These are phyloP conservation scores for Xylaria venustula DNA, from an alignment of 495 filamentous ascomycete genomes.

Conservation along the genomic window DNA sequence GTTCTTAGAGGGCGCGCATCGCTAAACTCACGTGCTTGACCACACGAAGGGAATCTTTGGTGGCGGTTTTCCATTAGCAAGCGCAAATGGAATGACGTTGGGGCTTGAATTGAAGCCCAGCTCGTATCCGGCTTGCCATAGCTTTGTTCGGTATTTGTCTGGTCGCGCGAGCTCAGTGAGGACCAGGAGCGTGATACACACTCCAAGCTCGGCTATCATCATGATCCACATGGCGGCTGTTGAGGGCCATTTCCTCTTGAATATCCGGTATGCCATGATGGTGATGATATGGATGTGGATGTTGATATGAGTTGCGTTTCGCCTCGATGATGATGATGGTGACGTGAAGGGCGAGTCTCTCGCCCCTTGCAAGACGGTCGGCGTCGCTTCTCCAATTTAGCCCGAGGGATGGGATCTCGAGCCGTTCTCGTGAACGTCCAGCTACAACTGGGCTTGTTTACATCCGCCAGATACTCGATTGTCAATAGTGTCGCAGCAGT, in stretches of 20 bases:
- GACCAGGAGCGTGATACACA: constrained; percentile 69
- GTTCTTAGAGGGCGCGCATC: constrained; percentile 1
- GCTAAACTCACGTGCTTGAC: constrained; percentile 68
- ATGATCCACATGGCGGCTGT: constrained; percentile 62
- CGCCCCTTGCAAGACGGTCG: neutral
- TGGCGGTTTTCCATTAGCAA: constrained; percentile 69
- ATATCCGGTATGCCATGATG: constrained; percentile 41
- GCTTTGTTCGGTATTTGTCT: constrained; percentile 69
- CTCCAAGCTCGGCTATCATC: constrained; percentile 66
- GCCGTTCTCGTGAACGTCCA: neutral
- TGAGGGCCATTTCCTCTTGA: constrained; percentile 61
- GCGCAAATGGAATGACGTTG: constrained; percentile 66
- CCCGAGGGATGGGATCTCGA: neutral
- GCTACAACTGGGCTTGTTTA: neutral
- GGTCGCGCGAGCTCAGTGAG: constrained; percentile 81
- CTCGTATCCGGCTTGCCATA: constrained; percentile 80
- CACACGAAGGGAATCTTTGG: constrained; percentile 72
- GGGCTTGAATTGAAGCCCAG: constrained; percentile 84
- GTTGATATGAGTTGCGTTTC: neutral
- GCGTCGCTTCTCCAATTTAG: neutral
- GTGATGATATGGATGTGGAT: too few relatives aligned
- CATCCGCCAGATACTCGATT: neutral
- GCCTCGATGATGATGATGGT: neutral
- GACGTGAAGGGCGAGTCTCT: neutral
- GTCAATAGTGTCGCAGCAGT: neutral